phyloP scores from a whole-genome alignment of 2,329 filamentous ascomycete species.

The Ophiostoma perfectum region DNA sequence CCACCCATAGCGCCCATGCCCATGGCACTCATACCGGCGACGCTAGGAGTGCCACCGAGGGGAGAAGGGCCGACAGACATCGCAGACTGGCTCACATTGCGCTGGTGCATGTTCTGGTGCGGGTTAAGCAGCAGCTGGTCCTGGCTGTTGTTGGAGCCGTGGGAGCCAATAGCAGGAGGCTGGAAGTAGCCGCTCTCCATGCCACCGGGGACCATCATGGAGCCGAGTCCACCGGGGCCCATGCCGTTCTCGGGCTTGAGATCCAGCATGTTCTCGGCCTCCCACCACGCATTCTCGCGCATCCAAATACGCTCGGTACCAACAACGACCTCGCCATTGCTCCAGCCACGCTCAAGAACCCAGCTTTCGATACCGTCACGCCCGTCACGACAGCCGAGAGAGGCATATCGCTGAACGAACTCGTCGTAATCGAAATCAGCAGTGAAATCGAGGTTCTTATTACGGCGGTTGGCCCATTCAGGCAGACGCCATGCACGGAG shows the following conservation, averaged over 20 bases:
- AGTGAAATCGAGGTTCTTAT: slow-evolving; percentile 88
- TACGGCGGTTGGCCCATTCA: slow-evolving; percentile 93
- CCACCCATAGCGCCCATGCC: slow-evolving; percentile 35
- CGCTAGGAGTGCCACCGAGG: slow-evolving; percentile 26
- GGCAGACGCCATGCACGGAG: slow-evolving; percentile 88
- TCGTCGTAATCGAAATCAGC: slow-evolving; percentile 94
- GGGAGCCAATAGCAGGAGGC: slow-evolving; percentile 43
- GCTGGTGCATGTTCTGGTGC: slow-evolving; percentile 39
- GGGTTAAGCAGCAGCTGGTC: slow-evolving; percentile 62
- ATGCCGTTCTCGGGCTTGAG: slow-evolving; percentile 58
- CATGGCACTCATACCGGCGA: slow-evolving; percentile 29
- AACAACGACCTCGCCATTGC: slow-evolving; percentile 90
- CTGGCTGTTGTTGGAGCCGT: slow-evolving; percentile 60
- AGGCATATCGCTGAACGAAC: slow-evolving; percentile 75
- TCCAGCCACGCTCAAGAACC: slow-evolving; percentile 93
- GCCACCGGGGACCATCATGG: slow-evolving; percentile 44
- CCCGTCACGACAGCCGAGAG: slow-evolving; percentile 82
- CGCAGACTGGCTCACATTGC: slow-evolving; percentile 52
- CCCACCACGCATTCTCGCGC: slow-evolving; percentile 92
- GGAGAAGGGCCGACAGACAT: slow-evolving; percentile 37
- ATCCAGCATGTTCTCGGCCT: slow-evolving; percentile 93
- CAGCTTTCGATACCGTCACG: slow-evolving; percentile 90
- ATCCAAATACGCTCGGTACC: slow-evolving; percentile 94
- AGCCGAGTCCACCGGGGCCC: slow-evolving; percentile 29
- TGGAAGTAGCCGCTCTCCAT: slow-evolving; percentile 79